Conservation (phyloP, 2,329 filamentous ascomycete genomes). For the Stylonectria norvegica region DNA sequence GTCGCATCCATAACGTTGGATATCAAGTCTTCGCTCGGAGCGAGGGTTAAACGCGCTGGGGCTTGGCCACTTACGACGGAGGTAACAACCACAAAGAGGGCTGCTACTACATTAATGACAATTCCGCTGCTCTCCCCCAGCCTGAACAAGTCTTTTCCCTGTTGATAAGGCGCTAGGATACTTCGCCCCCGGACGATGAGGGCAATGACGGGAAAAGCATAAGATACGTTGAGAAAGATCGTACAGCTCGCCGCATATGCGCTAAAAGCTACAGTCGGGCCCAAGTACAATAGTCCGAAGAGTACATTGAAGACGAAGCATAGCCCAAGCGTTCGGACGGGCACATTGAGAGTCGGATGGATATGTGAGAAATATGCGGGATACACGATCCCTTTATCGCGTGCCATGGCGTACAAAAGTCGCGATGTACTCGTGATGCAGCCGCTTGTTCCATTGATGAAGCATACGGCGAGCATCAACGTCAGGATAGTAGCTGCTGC, state of each 20-base stretch:
- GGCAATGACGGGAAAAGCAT: conserved; percentile 38
- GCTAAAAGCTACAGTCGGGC: conserved; percentile 42
- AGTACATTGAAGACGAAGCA: conserved; percentile 38
- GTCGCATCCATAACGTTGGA: background rate
- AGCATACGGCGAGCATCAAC: conserved; percentile 41
- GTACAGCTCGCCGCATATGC: conserved; percentile 42
- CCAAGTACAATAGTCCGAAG: conserved; percentile 38
- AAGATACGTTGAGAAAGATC: conserved; percentile 43
- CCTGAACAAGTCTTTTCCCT: conserved; percentile 22
- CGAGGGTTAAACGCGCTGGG: background rate
- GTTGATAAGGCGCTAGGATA: conserved; percentile 23
- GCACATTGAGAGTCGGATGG: conserved; percentile 36
- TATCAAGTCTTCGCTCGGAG: background rate
- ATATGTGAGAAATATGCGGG: conserved; percentile 32
- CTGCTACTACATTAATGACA: conserved; percentile 28
- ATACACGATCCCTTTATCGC: conserved; percentile 38
- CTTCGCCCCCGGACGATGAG: conserved; percentile 33
- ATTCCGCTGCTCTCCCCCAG: conserved; percentile 24
- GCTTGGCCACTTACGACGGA: conserved; percentile 26
- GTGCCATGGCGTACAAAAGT: conserved; percentile 43
- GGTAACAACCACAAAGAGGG: conserved; percentile 33
- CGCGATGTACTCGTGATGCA: conserved; percentile 42
- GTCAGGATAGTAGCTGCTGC: conserved; percentile 39
- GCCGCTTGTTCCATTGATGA: conserved; percentile 45
- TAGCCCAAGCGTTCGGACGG: conserved; percentile 37